Conservation (phyloP, 495 filamentous ascomycete species). For the Podospora tetraspora region DNA sequence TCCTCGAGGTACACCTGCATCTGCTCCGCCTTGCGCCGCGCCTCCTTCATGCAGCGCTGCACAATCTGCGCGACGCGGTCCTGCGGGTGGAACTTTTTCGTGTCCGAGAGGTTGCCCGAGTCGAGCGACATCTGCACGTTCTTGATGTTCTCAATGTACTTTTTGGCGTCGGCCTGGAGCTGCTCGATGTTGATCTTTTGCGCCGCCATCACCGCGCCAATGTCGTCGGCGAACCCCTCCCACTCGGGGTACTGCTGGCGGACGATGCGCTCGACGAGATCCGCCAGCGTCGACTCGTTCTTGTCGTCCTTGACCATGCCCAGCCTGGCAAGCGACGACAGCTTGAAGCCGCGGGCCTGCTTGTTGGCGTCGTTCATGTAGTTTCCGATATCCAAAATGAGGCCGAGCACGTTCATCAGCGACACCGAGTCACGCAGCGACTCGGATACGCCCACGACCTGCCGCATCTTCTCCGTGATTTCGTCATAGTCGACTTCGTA, state of each 20-base stretch:
- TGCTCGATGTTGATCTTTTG: conserved; percentile 97
- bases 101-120: conserved; percentile 88
- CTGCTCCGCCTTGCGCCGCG: conserved; percentile 91
- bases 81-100: conserved; percentile 96
- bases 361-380: conserved; percentile 99
- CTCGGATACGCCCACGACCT: conserved; percentile 82
- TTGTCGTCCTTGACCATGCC: conserved; percentile 99
- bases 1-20: conserved; percentile 90
- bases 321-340: conserved; percentile 86
- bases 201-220: conserved; percentile 68
- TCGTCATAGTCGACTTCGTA: conserved; percentile 91
- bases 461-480: conserved; percentile 70
- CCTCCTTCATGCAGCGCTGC: conserved; percentile 93
- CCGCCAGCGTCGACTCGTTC: conserved; percentile 93
- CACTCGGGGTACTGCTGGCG: conserved; percentile 94
- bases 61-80: conserved; percentile 91
- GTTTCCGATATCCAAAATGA: conserved; percentile 96
- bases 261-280: conserved; percentile 95
- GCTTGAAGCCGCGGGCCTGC: conserved; percentile 95
- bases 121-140: conserved; percentile 91
- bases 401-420: conserved; percentile 89
- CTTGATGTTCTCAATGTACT: conserved; percentile 89
- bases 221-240: conserved; percentile 83
- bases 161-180: conserved; percentile 80
- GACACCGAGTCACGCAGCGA: conserved; percentile 83